Conservation (phyloP, 768 basidiomycete genomes). For the Auricularia sp. region DNA sequence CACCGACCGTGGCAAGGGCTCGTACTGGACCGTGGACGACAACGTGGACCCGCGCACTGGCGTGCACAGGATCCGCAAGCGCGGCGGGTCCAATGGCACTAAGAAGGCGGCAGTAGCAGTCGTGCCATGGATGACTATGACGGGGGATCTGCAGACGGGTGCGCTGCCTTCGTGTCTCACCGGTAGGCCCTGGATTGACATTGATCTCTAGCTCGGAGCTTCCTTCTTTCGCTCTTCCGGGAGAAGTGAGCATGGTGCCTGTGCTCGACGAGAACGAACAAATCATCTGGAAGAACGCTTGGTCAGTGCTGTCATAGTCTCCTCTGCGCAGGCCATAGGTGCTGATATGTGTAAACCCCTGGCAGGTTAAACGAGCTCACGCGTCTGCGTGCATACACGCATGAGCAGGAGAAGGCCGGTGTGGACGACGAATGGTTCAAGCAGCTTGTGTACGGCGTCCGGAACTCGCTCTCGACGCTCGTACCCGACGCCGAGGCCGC, state of each 20-base stretch:
- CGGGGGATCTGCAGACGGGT: background rate
- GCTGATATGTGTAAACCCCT: constrained; percentile 6
- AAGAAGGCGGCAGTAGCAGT: constrained; percentile 23
- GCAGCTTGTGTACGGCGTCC: constrained; percentile 75
- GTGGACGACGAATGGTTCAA: constrained; percentile 78
- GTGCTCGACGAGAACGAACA: background rate
- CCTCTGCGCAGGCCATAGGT: background rate
- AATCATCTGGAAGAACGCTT: constrained; percentile 1
- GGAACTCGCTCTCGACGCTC: constrained; percentile 34
- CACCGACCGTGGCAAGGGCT: constrained; percentile 84
- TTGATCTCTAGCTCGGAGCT: background rate
- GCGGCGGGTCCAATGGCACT: constrained; percentile 31
- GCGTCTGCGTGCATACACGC: constrained; percentile 64
- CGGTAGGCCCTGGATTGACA: background rate
- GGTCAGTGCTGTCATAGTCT: background rate
- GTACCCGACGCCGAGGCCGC: background rate
- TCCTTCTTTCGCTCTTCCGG: background rate
- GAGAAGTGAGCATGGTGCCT: background rate
- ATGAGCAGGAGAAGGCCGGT: constrained; percentile 73
- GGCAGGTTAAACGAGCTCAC: constrained; percentile 68
- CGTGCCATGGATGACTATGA: background rate
- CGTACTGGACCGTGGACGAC: constrained; percentile 88
- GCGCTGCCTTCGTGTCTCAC: background rate
- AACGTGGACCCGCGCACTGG: constrained; percentile 84
- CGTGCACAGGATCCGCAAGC: constrained; percentile 75